Base-by-base conservation (phyloP, 2,329 filamentous ascomycete species). In the Cladosporium cucumerinum region DNA sequence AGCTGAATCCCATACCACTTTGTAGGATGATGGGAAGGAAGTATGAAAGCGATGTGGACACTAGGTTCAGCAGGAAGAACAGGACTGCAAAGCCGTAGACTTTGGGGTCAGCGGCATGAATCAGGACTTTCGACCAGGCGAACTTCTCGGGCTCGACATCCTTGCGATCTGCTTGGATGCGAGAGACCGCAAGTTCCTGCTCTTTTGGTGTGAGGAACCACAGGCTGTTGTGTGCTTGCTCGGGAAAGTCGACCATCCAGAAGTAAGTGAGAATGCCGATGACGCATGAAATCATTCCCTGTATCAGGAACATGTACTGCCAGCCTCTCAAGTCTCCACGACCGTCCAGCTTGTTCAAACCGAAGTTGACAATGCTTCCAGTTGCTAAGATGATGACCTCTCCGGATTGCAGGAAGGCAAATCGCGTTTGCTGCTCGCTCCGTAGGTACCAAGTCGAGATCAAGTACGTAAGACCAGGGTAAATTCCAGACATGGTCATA, bases 241-340 rank as follows among this genome's bases (percentile, higher is more conserved):
- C 87, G 0, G 87, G 87, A 67, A 90, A 90, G 71, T 89, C 87
- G 49, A 89, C 80, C 78, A 90, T 89, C 87, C 87, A 90, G 81
- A 86, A 88, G 71, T 87, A 89, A 0, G 87, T 89, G 14, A 82
- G 65, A 32, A 88, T 70, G 3, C 87, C 87, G 23, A 90, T 76
- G 25, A 86, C 75, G 21, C 75, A 74, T 5, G 87, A 82, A 68
- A 90, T 85, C 11, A 85, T 71, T 0, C 88, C 87, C 69, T 90
- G 87, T 0, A 90, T 85, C 0, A 89, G 74, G 68, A 87, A 90
- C 86, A 90, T 90, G 81, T 85, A 90, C 30, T 86, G 83, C 87
- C 87, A 90, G 2, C 87, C 87, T 11, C 82, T 81, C 26, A 90
- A 71, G 5, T 84, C 84, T 1, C 78, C 79, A 11, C 74, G 78